Percentiles rank a stretch among this genome's conserved stretches.
phyloP scores from a whole-genome alignment of 257 asterid genomes.

The Nicotiana noctiflora region DNA sequence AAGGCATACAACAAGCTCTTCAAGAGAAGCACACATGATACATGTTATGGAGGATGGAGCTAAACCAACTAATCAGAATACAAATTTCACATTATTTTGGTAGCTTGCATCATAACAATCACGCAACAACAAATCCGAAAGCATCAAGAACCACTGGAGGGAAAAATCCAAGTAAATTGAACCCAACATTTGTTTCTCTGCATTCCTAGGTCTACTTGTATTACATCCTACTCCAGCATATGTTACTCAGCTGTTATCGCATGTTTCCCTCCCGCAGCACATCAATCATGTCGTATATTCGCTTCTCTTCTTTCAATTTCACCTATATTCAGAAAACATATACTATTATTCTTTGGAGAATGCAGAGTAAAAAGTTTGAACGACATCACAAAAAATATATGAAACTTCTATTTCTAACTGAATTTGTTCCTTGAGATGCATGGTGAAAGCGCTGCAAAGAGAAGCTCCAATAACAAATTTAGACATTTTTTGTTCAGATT shows the following conservation, averaged over 20 bases:
- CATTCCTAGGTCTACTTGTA: not conserved
- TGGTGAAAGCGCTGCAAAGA: not conserved
- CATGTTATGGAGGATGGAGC: not conserved
- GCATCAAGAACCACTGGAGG: not conserved
- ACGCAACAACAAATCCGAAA: not conserved
- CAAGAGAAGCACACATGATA: not conserved
- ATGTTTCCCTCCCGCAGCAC: conserved; percentile 90
- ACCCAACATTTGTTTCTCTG: not conserved
- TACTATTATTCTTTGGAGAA: not conserved
- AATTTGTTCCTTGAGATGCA: not conserved
- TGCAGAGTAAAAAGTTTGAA: not conserved
- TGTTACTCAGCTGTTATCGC: conserved; percentile 35
- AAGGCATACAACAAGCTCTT: not conserved
- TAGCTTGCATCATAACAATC: not conserved
- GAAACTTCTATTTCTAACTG: not conserved
- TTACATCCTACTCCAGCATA: not conserved
- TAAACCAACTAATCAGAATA: not conserved
- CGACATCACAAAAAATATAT: not conserved
- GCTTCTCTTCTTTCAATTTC: conserved; percentile 55
- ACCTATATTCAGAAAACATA: conserved; percentile 40
- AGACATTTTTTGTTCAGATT: not conserved
- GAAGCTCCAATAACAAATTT: not conserved
- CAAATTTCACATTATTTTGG: not conserved
- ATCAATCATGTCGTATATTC: conserved; percentile 79
- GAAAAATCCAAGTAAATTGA: not conserved